These are phyloP conservation scores for Holtermannia corniformis DNA, from an alignment of 768 basidiomycete genomes.

Conservation along the genomic window DNA sequence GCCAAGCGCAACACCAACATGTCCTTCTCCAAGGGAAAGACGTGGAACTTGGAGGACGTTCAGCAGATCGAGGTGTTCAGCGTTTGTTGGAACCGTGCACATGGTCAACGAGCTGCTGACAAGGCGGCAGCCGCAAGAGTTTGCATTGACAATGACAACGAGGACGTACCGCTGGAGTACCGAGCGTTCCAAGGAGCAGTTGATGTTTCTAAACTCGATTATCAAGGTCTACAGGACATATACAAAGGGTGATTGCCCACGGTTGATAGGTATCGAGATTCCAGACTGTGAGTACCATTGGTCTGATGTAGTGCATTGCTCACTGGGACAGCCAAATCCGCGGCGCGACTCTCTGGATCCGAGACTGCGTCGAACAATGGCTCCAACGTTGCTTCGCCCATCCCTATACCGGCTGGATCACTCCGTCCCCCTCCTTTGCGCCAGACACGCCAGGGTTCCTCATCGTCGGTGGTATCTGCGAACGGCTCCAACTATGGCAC, in stretches of 20 bases:
- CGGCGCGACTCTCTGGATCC: no score
- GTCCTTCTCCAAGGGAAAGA: constrained; percentile 93
- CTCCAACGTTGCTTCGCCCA: constrained; percentile 4
- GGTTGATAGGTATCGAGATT: constrained; percentile 29
- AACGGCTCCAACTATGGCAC: constrained; percentile 12
- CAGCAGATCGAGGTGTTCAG: constrained; percentile 64
- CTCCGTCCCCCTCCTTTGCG: constrained; percentile 14
- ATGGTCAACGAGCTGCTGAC: background rate
- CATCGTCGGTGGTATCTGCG: constrained; percentile 19
- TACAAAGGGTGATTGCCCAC: constrained; percentile 32
- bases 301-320: no score
- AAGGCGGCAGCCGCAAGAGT: constrained; percentile 35
- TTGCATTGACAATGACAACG: constrained; percentile 77
- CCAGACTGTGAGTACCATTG: constrained; percentile 1
- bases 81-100: constrained; percentile 45
- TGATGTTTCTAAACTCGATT: constrained; percentile 57
- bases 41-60: constrained; percentile 80
- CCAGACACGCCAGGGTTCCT: constrained; percentile 21
- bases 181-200: constrained; percentile 63
- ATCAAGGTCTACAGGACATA: constrained; percentile 46
- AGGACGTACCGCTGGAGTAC: constrained; percentile 79
- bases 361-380: no score
- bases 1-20: constrained; percentile 92
- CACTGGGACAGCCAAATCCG: no score
- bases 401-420: constrained; percentile 11